phyloP scores from a whole-genome alignment of 2,329 filamentous ascomycete species.

The Calonectria pseudoturangicola region DNA sequence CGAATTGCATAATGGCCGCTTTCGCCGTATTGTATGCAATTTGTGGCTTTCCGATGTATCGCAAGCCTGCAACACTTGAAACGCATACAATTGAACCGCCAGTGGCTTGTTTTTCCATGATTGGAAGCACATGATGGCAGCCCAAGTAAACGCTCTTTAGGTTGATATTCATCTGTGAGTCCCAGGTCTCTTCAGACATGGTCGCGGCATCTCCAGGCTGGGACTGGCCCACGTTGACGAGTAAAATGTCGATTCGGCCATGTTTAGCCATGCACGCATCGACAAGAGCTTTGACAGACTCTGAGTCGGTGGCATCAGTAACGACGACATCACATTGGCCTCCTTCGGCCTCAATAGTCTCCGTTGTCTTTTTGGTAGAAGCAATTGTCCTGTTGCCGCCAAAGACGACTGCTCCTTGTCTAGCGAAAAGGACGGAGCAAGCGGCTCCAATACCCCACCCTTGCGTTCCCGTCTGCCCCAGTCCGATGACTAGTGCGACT shows the following conservation, averaged over 20 bases:
- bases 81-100: conserved; percentile 68
- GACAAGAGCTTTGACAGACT: conserved; percentile 71
- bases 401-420: conserved; percentile 69
- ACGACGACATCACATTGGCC: conserved; percentile 63
- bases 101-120: conserved; percentile 69
- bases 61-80: conserved; percentile 70
- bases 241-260: conserved; percentile 74
- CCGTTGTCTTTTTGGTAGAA: conserved; percentile 62
- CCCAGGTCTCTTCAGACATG: conserved; percentile 70
- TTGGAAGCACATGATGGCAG: conserved; percentile 70
- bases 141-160: conserved; percentile 73
- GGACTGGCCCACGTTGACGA: conserved; percentile 77
- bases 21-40: conserved; percentile 72
- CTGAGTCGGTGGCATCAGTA: conserved; percentile 71
- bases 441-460: conserved; percentile 72
- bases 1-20: conserved; percentile 71
- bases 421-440: conserved; percentile 67
- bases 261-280: conserved; percentile 70
- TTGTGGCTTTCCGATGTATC: conserved; percentile 70
- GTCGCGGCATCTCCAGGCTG: conserved; percentile 70
- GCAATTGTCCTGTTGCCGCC: conserved; percentile 69
- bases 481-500: conserved; percentile 67
- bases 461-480: conserved; percentile 65
- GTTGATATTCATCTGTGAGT: conserved; percentile 72
- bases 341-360: conserved; percentile 60